Conservation (phyloP, 495 filamentous ascomycete genomes). For the Daldinia decipiens region DNA sequence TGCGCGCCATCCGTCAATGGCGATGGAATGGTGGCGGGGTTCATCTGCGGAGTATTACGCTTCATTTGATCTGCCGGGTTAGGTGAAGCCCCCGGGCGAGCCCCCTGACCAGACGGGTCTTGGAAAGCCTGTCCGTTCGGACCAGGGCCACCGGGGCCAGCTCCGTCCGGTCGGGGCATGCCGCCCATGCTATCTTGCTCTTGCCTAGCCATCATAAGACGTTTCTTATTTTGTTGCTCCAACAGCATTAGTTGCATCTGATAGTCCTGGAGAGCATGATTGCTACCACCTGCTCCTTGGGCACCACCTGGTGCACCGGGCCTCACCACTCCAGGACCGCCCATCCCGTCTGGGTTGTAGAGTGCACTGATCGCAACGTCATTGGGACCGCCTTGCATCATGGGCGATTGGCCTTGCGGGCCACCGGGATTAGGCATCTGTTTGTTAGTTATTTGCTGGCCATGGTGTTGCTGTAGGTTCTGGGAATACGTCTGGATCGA, state of each 20-base stretch:
- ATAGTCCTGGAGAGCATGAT: constrained; percentile 96
- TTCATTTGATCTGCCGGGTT: constrained; percentile 91
- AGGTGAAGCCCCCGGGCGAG: constrained; percentile 84
- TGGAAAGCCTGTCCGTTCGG: constrained; percentile 65
- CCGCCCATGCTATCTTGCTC: constrained; percentile 83
- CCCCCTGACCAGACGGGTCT: constrained; percentile 84
- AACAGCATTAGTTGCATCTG: constrained; percentile 99
- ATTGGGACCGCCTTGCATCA: constrained; percentile 79
- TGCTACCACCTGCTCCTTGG: constrained; percentile 69
- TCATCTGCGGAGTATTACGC: constrained; percentile 89
- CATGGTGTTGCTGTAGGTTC: constrained; percentile 82
- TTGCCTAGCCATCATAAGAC: constrained; percentile 95
- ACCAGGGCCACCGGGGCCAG: constrained; percentile 61
- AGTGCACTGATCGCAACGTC: constrained; percentile 70
- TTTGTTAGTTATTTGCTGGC: constrained; percentile 79
- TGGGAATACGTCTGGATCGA: constrained; percentile 86
- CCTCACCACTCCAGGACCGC: constrained; percentile 64
- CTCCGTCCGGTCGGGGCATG: constrained; percentile 64
- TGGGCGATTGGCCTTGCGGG: constrained; percentile 75
- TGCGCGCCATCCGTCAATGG: constrained; percentile 82
- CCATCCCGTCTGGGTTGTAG: constrained; percentile 67
- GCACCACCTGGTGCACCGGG: constrained; percentile 64
- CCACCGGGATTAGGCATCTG: constrained; percentile 63
- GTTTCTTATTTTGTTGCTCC: constrained; percentile 98
- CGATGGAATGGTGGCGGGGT: constrained; percentile 78